A percentile compares a stretch with the other conserved stretches of the same genome.
phyloP scores from a whole-genome alignment of 306 rosid species.

The Gynostemma pentaphyllum region DNA sequence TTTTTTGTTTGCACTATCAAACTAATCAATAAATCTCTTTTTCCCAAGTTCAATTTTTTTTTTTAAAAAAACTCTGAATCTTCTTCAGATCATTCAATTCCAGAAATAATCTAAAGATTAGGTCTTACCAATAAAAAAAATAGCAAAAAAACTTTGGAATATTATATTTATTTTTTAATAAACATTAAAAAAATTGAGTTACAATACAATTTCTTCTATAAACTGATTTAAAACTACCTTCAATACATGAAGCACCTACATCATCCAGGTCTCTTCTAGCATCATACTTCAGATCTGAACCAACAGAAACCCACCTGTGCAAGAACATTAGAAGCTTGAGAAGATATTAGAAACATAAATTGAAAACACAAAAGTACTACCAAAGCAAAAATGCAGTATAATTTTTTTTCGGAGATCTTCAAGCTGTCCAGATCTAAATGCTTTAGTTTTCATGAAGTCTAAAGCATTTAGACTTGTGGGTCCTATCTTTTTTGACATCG shows the following conservation, averaged over 20 bases:
- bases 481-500: neutral
- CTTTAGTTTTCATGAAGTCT: too few species aligned
- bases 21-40: too few species aligned
- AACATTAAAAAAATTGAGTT: neutral
- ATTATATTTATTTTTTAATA: neutral
- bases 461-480: neutral
- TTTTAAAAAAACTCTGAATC: too few species aligned
- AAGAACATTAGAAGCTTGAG: conserved; percentile 24
- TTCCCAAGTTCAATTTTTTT: too few species aligned
- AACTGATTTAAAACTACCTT: conserved; percentile 30
- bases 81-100: too few species aligned
- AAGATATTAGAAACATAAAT: conserved; percentile 21
- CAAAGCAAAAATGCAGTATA: neutral
- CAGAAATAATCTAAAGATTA: too few species aligned
- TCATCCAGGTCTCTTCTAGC: conserved; percentile 97
- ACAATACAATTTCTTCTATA: neutral
- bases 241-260: conserved; percentile 61
- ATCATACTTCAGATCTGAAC: conserved; percentile 99
- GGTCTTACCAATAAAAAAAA: too few species aligned
- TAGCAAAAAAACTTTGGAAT: neutral
- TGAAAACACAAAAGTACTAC: conserved; percentile 11
- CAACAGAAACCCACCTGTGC: conserved; percentile 98
- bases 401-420: too few species aligned
- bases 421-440: too few species aligned
- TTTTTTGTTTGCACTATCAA: too few species aligned